Base-by-base conservation (phyloP, 139 green algal genomes). In the Coelastrella sp. region DNA sequence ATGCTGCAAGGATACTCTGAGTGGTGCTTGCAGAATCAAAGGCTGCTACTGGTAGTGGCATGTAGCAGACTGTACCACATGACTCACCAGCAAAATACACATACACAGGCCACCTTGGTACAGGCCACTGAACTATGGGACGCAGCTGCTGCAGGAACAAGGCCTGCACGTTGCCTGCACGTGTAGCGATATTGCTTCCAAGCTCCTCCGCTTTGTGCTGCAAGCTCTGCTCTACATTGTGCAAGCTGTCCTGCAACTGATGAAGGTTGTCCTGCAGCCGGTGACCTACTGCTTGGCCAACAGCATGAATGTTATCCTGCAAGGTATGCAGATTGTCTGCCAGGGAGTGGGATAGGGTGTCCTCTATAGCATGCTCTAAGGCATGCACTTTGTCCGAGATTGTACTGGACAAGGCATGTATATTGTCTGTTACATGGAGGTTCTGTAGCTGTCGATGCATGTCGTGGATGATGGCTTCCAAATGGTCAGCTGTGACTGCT, bases 381-480 rank as follows among this genome's bases (percentile, higher is more conserved):
- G 79, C 53, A 50, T 88, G 81, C 13, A 90, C 50, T 43, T 66
- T 79, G 11, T 83, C 81, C 25, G 79, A 43, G 5, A 90, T 27
- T 69, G 38, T 40, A 19, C 50, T 34, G 19, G 68, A 59, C 5
- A 82, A 62, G 5, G 83, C 83, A 13, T 87, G 72, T 45, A 87
- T 19, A 25, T 89, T 89, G 67, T 57, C 73, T 11, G 25, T 41
- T 11, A 88, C 66, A 2, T 59, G 45, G 41, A 91, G 25, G 64
- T 66, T 66, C 51, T 89, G 83, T 25, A 94, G 35, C 50, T 84
- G 69, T 23, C 43, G 66, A 38, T 69, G 60, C 37, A 90, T 67
- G 13, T 67, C 76, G 32, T 82, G 66, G 81, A 83, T 88, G 15
- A 96, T 80, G 37, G 87, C 68, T 43, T 93, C 81, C 4, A 94